Percentiles rank a stretch among this genome's conserved stretches.
These are phyloP conservation scores for Apostasia ramifera DNA, from an alignment of 106 monocot species.

Conservation along the genomic window DNA sequence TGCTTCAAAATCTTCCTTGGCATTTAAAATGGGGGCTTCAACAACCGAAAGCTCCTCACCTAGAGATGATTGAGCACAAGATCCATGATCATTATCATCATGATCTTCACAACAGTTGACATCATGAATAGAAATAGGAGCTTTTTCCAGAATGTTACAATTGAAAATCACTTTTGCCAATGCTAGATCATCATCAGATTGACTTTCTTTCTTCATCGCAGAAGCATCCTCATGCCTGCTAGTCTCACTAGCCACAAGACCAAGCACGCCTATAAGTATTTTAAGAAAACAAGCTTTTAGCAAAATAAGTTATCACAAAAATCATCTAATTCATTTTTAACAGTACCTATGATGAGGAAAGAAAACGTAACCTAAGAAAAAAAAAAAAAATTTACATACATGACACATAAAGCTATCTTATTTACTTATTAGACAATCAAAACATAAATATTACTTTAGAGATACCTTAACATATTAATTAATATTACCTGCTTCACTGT, in stretches of 20 bases:
- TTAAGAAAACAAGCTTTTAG: too few relatives aligned
- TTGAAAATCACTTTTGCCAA: slow-evolving; percentile 1
- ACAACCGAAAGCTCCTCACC: slow-evolving; percentile 9
- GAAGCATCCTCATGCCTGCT: slow-evolving; percentile 5
- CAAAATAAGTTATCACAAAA: too few relatives aligned
- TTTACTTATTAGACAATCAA: too few relatives aligned
- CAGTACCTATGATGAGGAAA: too few relatives aligned
- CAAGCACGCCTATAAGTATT: slow-evolving; percentile 22
- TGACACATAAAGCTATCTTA: too few relatives aligned
- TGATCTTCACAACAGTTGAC: not conserved
- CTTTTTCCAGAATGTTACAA: slow-evolving; percentile 1
- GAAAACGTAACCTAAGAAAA: too few relatives aligned
- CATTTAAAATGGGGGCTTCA: slow-evolving; percentile 7
- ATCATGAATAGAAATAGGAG: not conserved
- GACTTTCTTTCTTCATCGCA: not conserved
- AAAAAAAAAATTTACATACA: too few relatives aligned
- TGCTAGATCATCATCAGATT: not conserved
- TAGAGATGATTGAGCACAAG: slow-evolving; percentile 1
- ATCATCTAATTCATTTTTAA: too few relatives aligned
- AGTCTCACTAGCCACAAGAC: slow-evolving; percentile 4
- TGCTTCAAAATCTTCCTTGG: slow-evolving; percentile 16
- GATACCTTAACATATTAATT: too few relatives aligned
- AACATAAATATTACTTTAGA: too few relatives aligned
- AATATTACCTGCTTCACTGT: too few relatives aligned
- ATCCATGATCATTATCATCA: slow-evolving; percentile 3